Base-by-base conservation (phyloP, 73 alveolate genomes). In the Paramecium caudatum region DNA sequence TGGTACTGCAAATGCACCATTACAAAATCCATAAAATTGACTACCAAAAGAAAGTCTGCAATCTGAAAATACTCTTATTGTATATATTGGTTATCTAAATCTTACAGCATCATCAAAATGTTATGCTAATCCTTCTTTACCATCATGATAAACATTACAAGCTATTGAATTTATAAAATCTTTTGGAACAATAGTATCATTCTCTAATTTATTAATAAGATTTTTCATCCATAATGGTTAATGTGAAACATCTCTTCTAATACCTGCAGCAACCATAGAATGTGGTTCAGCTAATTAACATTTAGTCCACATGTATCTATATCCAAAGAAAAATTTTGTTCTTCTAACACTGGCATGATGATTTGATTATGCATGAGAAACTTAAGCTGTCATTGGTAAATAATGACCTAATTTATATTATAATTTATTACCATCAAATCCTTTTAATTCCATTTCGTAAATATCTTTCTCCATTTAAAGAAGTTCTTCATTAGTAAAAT, bases 101-200 rank as follows among this genome's bases (percentile, higher is more conserved):
- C 98, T 90, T 17, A 93, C 94, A 34, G 98, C 98, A 92, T 95
- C 98, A 86, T 95, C 98, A 91, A 95, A 95, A 82, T 95, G 98
- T 78, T 94, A 90, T 6, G 97, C 98, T 46, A 95, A 91, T 21
- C 98, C 98, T 94, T 95, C 98, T 33, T 92, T 95, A n/a, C 98
- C 98, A 86, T 95, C 98, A 50, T 95, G 97, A 78, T 95, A 95
- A 36, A 95, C 95, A 62, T 95, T 95, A 85, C 95, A 80, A 3
- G 98, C 98, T 34, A 94, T 87, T 43, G 96, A 93, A 83, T 95
- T 95, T 10, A 94, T 94, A 78, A 95, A 95, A 49, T 85, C 91
- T 85, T 95, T 61, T 10, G 82, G 90, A 1, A 91, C 47, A 39
- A 62, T 19, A 21, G 16, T 21, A 25, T 63, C 70, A 33, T 86